Evolutionary conservation across 1,284 basidiomycete genomes (phyloP).

Genomic region (Apiotrichum akiyoshidainum): DNA sequence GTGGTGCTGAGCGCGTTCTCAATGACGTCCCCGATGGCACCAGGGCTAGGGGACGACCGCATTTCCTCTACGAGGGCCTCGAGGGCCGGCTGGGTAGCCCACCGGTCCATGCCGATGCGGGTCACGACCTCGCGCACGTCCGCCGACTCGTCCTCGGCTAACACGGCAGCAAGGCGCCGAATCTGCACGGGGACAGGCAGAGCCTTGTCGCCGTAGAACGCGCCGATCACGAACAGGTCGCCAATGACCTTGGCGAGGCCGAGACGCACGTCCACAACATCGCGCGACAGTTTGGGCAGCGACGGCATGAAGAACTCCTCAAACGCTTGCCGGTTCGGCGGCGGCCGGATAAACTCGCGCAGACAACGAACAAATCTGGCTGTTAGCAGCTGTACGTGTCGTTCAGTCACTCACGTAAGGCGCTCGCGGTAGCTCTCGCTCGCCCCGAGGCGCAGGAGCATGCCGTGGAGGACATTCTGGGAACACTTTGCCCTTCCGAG

Average conservation of each 20-base stretch:
- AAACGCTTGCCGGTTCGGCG: constrained; percentile 50
- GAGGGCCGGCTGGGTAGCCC: constrained; percentile 6
- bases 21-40: constrained; percentile 71
- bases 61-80: constrained; percentile 8
- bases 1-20: constrained; percentile 57
- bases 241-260: constrained; percentile 60
- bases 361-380: constrained; percentile 66
- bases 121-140: constrained; percentile 41
- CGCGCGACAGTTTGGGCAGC: constrained; percentile 61
- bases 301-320: constrained; percentile 63
- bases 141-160: constrained; percentile 36
- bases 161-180: constrained; percentile 23
- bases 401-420: constrained; percentile 61
- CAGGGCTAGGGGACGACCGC: constrained; percentile 73
- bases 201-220: constrained; percentile 33
- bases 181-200: constrained; percentile 29
- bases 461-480: constrained; percentile 52
- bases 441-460: constrained; percentile 59
- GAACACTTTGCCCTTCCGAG: constrained; percentile 53
- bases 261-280: constrained; percentile 83
- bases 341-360: constrained; percentile 59
- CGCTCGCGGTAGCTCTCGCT: constrained; percentile 64
- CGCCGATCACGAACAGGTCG: constrained; percentile 41
- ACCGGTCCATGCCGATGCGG: constrained; percentile 28
- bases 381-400: neutral